phyloP scores from a whole-genome alignment of 257 asterid species.

The Penstemon davidsonii region DNA sequence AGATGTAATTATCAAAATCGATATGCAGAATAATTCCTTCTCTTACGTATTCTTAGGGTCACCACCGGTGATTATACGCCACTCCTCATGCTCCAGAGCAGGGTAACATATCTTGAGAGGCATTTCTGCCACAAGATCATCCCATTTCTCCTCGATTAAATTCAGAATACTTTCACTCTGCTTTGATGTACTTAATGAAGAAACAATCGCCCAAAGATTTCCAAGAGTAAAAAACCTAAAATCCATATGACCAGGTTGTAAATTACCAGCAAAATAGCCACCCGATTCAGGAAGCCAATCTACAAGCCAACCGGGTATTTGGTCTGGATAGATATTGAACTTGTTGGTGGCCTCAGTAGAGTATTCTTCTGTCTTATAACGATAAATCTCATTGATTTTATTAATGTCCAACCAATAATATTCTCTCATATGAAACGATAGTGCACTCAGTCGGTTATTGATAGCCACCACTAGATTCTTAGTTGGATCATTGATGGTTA shows the following conservation, averaged over 20 bases:
- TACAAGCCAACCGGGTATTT: slow-evolving; percentile 81
- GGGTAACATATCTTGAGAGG: slow-evolving; percentile 96
- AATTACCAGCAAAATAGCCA: slow-evolving; percentile 79
- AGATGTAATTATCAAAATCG: too few relatives aligned
- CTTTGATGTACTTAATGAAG: slow-evolving; percentile 71
- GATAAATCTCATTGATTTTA: slow-evolving; percentile 68
- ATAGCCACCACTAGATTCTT: slow-evolving; percentile 60
- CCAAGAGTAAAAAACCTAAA: slow-evolving; percentile 89
- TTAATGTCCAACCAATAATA: slow-evolving; percentile 66
- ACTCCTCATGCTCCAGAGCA: slow-evolving; percentile 81
- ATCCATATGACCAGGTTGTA: slow-evolving; percentile 94
- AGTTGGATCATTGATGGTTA: slow-evolving; percentile 56
- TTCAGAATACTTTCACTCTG: slow-evolving; percentile 70
- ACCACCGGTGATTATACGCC: slow-evolving; percentile 93
- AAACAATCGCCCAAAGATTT: slow-evolving; percentile 83
- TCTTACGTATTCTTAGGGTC: slow-evolving; percentile 97
- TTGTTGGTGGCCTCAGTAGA: slow-evolving; percentile 68
- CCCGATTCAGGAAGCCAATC: slow-evolving; percentile 90
- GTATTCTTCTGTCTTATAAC: slow-evolving; percentile 72
- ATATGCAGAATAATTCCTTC: background rate
- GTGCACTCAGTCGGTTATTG: slow-evolving; percentile 66
- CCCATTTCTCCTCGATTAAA: slow-evolving; percentile 88
- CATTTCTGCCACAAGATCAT: slow-evolving; percentile 76
- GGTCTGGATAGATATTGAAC: slow-evolving; percentile 87
- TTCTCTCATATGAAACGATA: slow-evolving; percentile 70